A percentile compares a stretch with the other conserved stretches of the same genome.
These are phyloP conservation scores for Gastrodia elata DNA, from an alignment of 106 monocot species.

Conservation along the genomic window DNA sequence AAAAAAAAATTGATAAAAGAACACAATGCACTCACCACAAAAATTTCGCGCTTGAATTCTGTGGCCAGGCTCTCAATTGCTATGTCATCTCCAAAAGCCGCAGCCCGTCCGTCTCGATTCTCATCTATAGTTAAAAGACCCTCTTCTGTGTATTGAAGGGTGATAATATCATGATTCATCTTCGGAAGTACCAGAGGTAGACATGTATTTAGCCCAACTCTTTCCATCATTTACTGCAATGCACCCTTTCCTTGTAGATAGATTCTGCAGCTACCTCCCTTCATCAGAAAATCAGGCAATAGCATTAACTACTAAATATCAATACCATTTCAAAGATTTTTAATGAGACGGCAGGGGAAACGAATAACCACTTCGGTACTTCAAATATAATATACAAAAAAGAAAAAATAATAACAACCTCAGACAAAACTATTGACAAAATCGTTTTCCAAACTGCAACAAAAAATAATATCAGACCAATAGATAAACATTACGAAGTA, in stretches of 20 bases:
- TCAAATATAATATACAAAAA: background rate
- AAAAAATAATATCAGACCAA: background rate
- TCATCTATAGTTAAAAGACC: constrained; percentile 81
- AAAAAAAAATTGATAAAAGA: background rate
- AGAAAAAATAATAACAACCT: background rate
- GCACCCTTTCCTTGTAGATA: constrained; percentile 85
- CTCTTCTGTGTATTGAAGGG: constrained; percentile 81
- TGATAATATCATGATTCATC: constrained; percentile 85
- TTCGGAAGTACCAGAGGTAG: constrained; percentile 64
- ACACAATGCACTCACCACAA: constrained; percentile 50
- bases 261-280: constrained; percentile 75
- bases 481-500: background rate
- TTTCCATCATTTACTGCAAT: constrained; percentile 49
- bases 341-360: background rate
- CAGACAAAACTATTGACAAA: background rate
- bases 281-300: constrained; percentile 6
- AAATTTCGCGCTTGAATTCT: constrained; percentile 75
- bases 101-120: constrained; percentile 68
- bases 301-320: background rate
- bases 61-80: constrained; percentile 87
- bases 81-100: constrained; percentile 93
- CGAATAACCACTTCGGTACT: background rate
- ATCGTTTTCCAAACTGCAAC: background rate
- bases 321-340: background rate
- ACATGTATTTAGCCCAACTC: constrained; percentile 94